Base-by-base conservation (phyloP, 2,329 filamentous ascomycete species). In the Sclerotinia glacialis region DNA sequence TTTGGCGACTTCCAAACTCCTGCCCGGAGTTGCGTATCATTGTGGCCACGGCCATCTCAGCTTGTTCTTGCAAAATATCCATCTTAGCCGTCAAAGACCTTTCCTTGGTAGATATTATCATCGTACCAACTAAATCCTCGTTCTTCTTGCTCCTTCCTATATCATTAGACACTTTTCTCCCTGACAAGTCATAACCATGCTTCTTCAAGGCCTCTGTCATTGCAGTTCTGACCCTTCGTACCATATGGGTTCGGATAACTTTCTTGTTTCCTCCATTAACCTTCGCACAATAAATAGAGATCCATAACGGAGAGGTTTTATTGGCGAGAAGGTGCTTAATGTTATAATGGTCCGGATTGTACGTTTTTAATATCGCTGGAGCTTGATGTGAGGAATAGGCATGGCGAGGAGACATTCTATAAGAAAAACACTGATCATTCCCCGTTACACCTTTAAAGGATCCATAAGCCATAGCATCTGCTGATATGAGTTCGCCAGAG, bases 181-280 rank as follows among this genome's bases (percentile, higher is more conserved):
- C 75, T 67, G 75, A 71, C 14, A 62, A 65, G 69, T 80, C 77
- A 71, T 78, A 83, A 3, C 84, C 84, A 62, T 76, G 76, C 28
- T 76, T 76, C 66, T 74, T 77, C 72, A 86, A 71, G 16, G 80
- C 80, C 59, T 79, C 75, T 54, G 72, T 71, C 58, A 86, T 80
- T 3, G 82, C 82, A 40, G 76, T 70, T 53, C 79, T 77, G 37
- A 81, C 70, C 72, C 81, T 79, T 67, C 80, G 78, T 31, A 75
- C 74, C 31, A 76, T 76, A 75, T 78, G 80, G 16, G 78, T 80
- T 26, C 85, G 78, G n/a, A 86, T 78, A 28, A 80, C 79, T 9
- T 77, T 76, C 65, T 80, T 82, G 28, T 67, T 63, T 75, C 73
- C 3, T 69, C 64, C 72, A 74, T 64, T 68, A 72, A 68, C 63